phyloP scores from a whole-genome alignment of 176 grass and related monocot species.

The Cenchrus americanus region DNA sequence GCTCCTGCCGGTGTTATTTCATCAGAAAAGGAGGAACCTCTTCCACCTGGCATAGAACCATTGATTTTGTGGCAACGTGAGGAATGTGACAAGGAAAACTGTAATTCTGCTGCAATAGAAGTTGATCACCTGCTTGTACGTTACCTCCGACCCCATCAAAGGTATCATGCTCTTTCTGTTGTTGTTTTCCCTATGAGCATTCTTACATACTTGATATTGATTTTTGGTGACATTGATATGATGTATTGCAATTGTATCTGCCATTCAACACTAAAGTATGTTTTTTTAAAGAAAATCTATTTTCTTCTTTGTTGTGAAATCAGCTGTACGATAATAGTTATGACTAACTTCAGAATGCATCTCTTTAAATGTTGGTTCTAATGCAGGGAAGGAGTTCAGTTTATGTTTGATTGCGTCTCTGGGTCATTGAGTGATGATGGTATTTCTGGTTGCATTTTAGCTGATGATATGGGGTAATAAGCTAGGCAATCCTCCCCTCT shows the following conservation, averaged over 20 bases:
- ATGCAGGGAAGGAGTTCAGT: slow-evolving; percentile 97
- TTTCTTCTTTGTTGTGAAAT: slow-evolving; percentile 26
- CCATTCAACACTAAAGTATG: neutral
- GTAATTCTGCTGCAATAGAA: slow-evolving; percentile 53
- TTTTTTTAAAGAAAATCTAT: neutral
- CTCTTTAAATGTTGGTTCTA: slow-evolving; percentile 45
- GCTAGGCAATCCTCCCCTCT: slow-evolving; percentile 7
- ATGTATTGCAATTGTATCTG: slow-evolving; percentile 10
- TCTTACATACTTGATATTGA: slow-evolving; percentile 24
- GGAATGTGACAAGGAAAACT: slow-evolving; percentile 67
- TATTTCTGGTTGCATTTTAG: slow-evolving; percentile 95
- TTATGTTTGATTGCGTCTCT: slow-evolving; percentile 99
- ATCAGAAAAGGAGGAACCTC: slow-evolving; percentile 61
- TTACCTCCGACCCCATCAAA: slow-evolving; percentile 93
- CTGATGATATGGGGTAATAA: slow-evolving; percentile 99
- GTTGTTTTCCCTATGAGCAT: slow-evolving; percentile 12
- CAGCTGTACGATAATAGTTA: neutral
- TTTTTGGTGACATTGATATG: neutral
- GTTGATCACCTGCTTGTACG: slow-evolving; percentile 84
- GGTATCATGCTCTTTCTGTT: slow-evolving; percentile 53
- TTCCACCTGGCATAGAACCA: slow-evolving; percentile 90
- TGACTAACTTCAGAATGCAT: slow-evolving; percentile 30
- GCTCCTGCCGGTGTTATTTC: slow-evolving; percentile 46
- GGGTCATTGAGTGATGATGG: slow-evolving; percentile 81
- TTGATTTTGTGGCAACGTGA: slow-evolving; percentile 86